Conservation (phyloP, 495 filamentous ascomycete species). For the Neurospora sublineolata region DNA sequence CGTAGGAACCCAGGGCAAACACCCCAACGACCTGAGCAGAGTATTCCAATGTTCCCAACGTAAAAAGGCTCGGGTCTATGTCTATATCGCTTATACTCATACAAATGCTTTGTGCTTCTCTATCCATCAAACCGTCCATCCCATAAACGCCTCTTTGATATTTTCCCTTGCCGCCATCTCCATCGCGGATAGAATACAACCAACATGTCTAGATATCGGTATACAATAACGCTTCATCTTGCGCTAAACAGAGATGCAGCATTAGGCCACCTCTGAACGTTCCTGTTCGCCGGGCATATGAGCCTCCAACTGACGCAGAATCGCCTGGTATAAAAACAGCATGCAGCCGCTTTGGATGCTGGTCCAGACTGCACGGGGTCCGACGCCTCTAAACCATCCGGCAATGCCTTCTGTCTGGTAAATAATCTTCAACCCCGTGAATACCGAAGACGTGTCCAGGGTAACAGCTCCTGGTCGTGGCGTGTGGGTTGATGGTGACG, state of each 20-base stretch:
- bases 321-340: conserved; percentile 86
- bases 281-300: conserved; percentile 28
- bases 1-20: conserved; percentile 12
- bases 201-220: conserved; percentile 9
- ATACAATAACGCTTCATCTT: conserved; percentile 10
- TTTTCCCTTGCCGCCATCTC: not conserved
- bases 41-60: not conserved
- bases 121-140: not conserved
- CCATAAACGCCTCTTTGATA: not conserved
- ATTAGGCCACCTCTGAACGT: not conserved
- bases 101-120: not conserved
- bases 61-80: not conserved
- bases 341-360: conserved; percentile 94
- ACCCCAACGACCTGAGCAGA: conserved; percentile 1
- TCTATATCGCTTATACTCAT: not conserved
- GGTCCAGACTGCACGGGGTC: conserved; percentile 91
- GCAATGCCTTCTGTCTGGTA: conserved; percentile 77
- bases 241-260: conserved; percentile 11
- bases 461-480: conserved; percentile 60
- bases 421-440: conserved; percentile 74
- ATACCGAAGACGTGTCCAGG: conserved; percentile 77
- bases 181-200: conserved; percentile 11
- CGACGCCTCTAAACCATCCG: conserved; percentile 93
- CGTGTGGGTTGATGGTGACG: conserved; percentile 68
- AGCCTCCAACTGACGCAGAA: conserved; percentile 63